Percentiles rank a stretch among this genome's conserved stretches.
Conservation (phyloP, 139 green algal genomes). For the Dunaliella sp. region DNA sequence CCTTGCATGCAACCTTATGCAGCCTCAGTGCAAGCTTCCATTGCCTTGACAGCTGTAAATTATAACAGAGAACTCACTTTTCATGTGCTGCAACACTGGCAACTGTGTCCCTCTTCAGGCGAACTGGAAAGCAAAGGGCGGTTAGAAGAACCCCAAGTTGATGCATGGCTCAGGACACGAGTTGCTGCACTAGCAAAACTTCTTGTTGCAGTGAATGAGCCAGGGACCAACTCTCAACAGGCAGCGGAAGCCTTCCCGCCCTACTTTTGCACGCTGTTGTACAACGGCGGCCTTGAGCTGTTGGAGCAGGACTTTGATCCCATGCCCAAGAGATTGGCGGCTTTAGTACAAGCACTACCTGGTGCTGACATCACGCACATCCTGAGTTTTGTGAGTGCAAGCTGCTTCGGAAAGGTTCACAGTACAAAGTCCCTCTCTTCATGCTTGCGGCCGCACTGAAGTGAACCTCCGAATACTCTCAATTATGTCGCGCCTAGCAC, state of each 20-base stretch:
- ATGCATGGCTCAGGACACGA: background rate
- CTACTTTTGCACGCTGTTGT: background rate
- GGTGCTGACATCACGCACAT: background rate
- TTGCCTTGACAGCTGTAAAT: no score
- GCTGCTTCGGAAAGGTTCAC: no score
- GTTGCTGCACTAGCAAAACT: background rate
- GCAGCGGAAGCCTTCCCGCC: no score
- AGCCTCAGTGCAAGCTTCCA: no score
- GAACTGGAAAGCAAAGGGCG: background rate
- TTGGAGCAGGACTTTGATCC: background rate
- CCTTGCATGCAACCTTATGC: no score
- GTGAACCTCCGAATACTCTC: no score
- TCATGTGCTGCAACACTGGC: no score
- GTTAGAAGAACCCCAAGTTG: background rate
- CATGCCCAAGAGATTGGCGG: background rate
- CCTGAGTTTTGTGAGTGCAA: background rate
- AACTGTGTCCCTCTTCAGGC: background rate
- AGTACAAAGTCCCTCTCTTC: no score
- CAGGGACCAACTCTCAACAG: no score
- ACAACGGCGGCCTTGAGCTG: constrained; percentile 3
- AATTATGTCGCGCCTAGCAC: no score
- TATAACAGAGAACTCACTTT: no score
- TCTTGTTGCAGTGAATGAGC: background rate
- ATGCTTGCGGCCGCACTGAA: no score
- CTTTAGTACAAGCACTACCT: background rate